Base-by-base conservation (phyloP, 108 stramenopile species). In the Cyclostephanos invisitatus region DNA sequence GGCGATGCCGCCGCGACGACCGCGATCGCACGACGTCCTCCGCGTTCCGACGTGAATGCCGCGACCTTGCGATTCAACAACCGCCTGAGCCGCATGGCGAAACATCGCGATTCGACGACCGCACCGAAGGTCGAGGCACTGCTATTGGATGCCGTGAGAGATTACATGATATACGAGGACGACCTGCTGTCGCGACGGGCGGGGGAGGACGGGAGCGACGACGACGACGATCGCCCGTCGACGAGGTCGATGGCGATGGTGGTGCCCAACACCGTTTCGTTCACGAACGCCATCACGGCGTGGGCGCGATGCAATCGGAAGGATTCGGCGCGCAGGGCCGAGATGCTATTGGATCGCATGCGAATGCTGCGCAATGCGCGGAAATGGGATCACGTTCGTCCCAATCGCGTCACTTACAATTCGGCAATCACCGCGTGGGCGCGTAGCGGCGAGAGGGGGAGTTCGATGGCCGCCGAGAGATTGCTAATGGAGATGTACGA, bases 351-450 rank as follows among this genome's bases (percentile, higher is more conserved):
- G 20, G 63, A 77, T 22, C 53, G 63, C 15, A 64, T 85, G 62
- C 66, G 77, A 20, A 12, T 32, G 0, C 68, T 78, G 0, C 71
- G 74, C 64, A 25, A 64, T 9, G 12, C 50, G 32, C 37, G 72
- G 0, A 59, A 64, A 18, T 81, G 81, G 77, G 53, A 51, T 9
- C 66, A 82, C 35, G 81, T 91, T 27, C 65, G 81, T 54, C 90
- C 90, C 0, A 85, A 91, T 58, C 85, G 78, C 60, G 69, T 84
- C 37, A 83, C 72, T 48, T 91, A 84, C 62, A 86, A 87, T 59
- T 77, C 82, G 7, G 89, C 85, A 42, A 76, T 87, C 24, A 70
- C 58, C 17, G 86, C 83, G 32, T 83, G 77, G 69, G 83, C 86
- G 0, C 75, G 75, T 20, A 70, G 68, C 42, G 67, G 40, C 14